Evolutionary conservation across 2,329 filamentous ascomycete genomes (phyloP), one percentile per base, ranked within the genome.

Genomic region (Fusarium nisikadoi): DNA sequence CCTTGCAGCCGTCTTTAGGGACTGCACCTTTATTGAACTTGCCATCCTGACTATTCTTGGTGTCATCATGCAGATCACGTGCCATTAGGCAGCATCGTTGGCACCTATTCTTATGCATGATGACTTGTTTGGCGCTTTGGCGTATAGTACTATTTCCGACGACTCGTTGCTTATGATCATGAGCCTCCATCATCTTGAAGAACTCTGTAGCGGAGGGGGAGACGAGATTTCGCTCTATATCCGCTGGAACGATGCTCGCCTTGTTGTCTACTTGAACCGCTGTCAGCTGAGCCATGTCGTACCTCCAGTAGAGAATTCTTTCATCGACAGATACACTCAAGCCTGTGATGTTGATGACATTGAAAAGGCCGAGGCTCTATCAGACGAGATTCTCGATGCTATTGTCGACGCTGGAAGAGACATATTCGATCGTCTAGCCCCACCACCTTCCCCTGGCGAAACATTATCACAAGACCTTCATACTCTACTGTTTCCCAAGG

Each of bases 1-100:
- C 7, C 10, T 12, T 47, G 3, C 7, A 11, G 3, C 16, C 6
- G 6, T 6, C n/a, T 17, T 23, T 23, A 1, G 35, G 11, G 9
- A 38, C 35, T 11, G 35, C 9, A 11, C 10, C 19, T 11, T 38
- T 38, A 17, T 19, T 19, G 17, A 19, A 38, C 6, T 19, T 38
- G 35, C 17, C 35, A 38, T 19, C 1, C 13, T 33, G n/a, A 6
- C 8, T 10, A 31, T 31, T 6, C 9, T 12, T 14, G 4, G 27
- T 31, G 14, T 4, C 10, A 31, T 6, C 6, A 16, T 12, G 7
- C 8, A 8, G 2, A 31, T 45, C 43, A 27, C 17, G 42, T 45
- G 42, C 4, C 23, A 8, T 8, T 45, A 25, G 42, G 16, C 11
- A 45, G 23, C 17, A 27, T 27, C 3, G 5, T 7, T 13, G 17